A percentile compares a stretch with the other conserved stretches of the same genome.
Evolutionary conservation across 192 early-diverging fungal genomes (phyloP).

Genomic region (Spinellus fusiger): DNA sequence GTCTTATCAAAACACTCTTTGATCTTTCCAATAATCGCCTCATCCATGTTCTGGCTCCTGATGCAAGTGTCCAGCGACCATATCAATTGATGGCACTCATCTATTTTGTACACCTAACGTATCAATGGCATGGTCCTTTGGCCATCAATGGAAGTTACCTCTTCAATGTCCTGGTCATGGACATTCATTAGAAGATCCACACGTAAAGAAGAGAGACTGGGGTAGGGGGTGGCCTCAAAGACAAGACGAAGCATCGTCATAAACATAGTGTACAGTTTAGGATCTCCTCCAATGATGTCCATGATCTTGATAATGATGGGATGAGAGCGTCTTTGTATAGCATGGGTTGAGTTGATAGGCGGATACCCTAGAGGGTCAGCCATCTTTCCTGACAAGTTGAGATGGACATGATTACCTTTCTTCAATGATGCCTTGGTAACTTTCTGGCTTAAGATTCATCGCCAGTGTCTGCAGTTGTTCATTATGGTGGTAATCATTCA

Average conservation of each 20-base stretch:
- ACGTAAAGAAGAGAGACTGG: conserved; percentile 40
- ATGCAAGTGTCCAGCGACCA: conserved; percentile 55
- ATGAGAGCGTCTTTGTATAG: conserved; percentile 24
- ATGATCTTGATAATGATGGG: conserved; percentile 32
- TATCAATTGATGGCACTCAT: conserved; percentile 45
- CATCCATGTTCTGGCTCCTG: conserved; percentile 49
- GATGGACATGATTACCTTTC: too few species aligned
- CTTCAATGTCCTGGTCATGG: conserved; percentile 45
- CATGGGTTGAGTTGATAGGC: not conserved
- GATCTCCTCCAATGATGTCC: conserved; percentile 37
- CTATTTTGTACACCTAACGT: conserved; percentile 41
- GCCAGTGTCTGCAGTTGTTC: conserved; percentile 8
- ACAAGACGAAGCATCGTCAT: conserved; percentile 29
- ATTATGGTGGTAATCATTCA: conserved; percentile 36
- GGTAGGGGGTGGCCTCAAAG: conserved; percentile 29
- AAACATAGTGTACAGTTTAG: conserved; percentile 38
- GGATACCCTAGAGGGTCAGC: too few species aligned
- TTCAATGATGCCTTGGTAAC: conserved; percentile 20
- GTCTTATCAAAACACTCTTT: conserved; percentile 50
- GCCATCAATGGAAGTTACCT: conserved; percentile 17
- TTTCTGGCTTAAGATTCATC: conserved; percentile 22
- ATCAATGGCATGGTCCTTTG: not conserved
- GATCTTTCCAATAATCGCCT: conserved; percentile 45
- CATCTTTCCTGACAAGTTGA: too few species aligned
- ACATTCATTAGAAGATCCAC: conserved; percentile 54